Base-by-base conservation (phyloP, 2,329 filamentous ascomycete genomes). In the Hypoxylon sp. region DNA sequence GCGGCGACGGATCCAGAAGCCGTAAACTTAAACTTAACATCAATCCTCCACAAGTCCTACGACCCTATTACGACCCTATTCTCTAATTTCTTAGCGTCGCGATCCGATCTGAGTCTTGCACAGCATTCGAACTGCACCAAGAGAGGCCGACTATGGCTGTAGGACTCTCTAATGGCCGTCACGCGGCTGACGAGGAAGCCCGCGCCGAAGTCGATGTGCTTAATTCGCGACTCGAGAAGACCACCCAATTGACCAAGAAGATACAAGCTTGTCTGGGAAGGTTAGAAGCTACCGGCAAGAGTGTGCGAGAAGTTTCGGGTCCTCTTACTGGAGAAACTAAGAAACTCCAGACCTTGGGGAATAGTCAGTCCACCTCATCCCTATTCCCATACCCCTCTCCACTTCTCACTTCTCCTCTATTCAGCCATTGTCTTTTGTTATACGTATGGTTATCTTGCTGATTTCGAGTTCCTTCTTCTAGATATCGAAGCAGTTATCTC, bases 271-370 rank as follows among this genome's bases (percentile, higher is more conserved):
- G 90, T 41, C 80, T 97, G 61, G 83, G 85, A 26, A 83, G 92
- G 47, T 79, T 99, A 23, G 91, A 97, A 64, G 84, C 87, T 26
- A 95, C 90, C 43, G 94, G 93, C 12, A 91, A 91, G 73, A 92
- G 89, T 53, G 91, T 97, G 13, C 88, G 91, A 65, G 90, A 96
- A 67, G 92, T 95, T 7, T 91, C 95, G 47, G 91, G 91, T 0
- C 94, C 94, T 6, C 87, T 99, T 30, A 95, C 92, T 68, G 90
- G 89, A 63, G 95, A 97, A 71, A 97, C 94, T 0, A 89, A 91
- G 71, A 88, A 86, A 57, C 79, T 97, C 15, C 94, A 97, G 72
- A 82, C 87, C n/a, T 83, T 95, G 25, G 91, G 90, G 60, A 86
- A 82, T 60, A 99, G 87, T 89, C 69, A 63, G 81, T 38, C 37